Evolutionary conservation across 805 yeast species (phyloP).

Genomic region (Pichia nakasei): DNA sequence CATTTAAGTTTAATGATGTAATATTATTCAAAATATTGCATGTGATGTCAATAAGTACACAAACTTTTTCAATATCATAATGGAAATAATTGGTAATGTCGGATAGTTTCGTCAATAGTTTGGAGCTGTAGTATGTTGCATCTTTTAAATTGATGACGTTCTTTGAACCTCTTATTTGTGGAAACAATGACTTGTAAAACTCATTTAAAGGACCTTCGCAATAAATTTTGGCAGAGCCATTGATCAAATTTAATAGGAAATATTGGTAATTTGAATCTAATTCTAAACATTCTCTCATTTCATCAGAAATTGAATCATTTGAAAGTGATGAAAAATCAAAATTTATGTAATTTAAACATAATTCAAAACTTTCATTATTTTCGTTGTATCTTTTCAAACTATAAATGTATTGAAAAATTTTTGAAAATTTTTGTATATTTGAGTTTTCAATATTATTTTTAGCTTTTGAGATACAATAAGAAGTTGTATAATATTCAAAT

Average conservation of each 20-base stretch:
- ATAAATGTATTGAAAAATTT: conserved; percentile 28
- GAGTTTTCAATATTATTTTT: conserved; percentile 13
- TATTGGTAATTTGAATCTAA: conserved; percentile 21
- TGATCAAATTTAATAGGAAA: conserved; percentile 31
- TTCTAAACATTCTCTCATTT: conserved; percentile 23
- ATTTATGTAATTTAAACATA: conserved; percentile 32
- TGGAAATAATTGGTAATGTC: conserved; percentile 8
- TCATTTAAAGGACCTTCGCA: conserved; percentile 17
- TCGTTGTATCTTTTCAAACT: conserved; percentile 26
- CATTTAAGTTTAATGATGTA: background rate
- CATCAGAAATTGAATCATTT: conserved; percentile 17
- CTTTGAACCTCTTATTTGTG: conserved; percentile 3
- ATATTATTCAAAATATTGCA: background rate
- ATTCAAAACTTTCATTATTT: conserved; percentile 28
- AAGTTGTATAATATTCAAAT: conserved; percentile 15
- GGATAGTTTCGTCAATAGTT: conserved; percentile 8
- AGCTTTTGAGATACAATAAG: conserved; percentile 9
- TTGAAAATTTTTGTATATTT: conserved; percentile 14
- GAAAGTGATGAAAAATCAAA: conserved; percentile 35
- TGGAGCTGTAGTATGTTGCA: conserved; percentile 12
- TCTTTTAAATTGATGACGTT: background rate
- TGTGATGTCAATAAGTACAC: conserved; percentile 3
- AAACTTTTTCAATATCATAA: conserved; percentile 11
- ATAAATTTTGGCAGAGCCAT: conserved; percentile 31
- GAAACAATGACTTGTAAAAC: conserved; percentile 14